Evolutionary conservation across 2,329 filamentous ascomycete genomes (phyloP).

Genomic region (Hypomyces perniciosus): DNA sequence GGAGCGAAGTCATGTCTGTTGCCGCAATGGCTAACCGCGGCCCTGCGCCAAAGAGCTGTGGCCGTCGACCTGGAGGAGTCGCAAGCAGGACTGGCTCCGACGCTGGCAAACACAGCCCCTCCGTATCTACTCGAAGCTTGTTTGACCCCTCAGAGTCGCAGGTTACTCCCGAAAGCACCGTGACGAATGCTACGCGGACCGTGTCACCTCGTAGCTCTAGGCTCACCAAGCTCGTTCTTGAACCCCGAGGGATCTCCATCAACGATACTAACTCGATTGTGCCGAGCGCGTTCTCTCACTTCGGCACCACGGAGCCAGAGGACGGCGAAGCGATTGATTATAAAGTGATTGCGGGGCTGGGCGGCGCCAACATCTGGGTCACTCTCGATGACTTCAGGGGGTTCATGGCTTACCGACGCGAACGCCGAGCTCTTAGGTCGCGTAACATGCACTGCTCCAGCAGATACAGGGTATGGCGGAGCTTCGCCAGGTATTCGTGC

Average conservation of each 20-base stretch:
- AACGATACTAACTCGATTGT: slow-evolving; percentile 10
- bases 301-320: slow-evolving; percentile 2
- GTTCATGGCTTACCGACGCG: no score
- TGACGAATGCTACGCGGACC: background rate
- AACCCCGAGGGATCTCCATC: background rate
- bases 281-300: slow-evolving; percentile 7
- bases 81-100: no score
- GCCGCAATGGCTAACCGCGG: no score
- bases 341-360: background rate
- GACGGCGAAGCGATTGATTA: background rate
- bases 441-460: no score
- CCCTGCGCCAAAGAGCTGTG: no score
- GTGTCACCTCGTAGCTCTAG: background rate
- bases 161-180: background rate
- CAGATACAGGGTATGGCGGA: no score
- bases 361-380: background rate
- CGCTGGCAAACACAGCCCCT: no score
- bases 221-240: background rate
- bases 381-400: slow-evolving; percentile 1
- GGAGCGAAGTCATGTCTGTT: no score
- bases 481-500: no score
- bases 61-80: no score
- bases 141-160: background rate
- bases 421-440: no score
- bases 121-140: no score